A percentile compares a stretch with the other conserved stretches of the same genome.
Evolutionary conservation across 768 basidiomycete genomes (phyloP).

Genomic region (Pulveroboletus sp.): DNA sequence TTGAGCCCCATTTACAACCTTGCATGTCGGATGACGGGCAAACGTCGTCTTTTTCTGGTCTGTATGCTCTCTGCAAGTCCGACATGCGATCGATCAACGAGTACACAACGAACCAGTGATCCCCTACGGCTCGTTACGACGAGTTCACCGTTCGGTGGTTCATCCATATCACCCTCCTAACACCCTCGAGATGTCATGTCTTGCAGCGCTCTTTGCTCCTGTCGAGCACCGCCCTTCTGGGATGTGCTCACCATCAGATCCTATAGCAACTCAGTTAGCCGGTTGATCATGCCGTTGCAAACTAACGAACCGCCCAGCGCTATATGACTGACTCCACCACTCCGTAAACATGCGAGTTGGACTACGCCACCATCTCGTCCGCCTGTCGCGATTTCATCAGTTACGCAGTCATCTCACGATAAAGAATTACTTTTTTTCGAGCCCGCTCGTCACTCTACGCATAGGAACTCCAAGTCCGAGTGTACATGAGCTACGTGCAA

Average conservation of each 20-base stretch:
- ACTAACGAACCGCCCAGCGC: too few species aligned
- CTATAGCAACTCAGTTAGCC: conserved; percentile 33
- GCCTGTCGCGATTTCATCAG: too few species aligned
- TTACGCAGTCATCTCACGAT: too few species aligned
- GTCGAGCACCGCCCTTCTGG: conserved; percentile 80
- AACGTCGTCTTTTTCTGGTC: conserved; percentile 14
- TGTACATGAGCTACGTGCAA: conserved; percentile 1
- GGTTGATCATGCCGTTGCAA: too few species aligned
- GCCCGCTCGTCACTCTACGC: too few species aligned
- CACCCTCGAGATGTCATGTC: conserved; percentile 65
- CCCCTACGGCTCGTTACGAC: conserved; percentile 7
- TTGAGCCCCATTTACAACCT: conserved; percentile 1
- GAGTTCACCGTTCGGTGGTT: conserved; percentile 65
- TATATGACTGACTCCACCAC: too few species aligned
- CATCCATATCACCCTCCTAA: conserved; percentile 86
- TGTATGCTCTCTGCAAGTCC: conserved; percentile 17
- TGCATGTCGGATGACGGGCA: too few species aligned
- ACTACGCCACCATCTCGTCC: too few species aligned
- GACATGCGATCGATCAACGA: conserved; percentile 2
- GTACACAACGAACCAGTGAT: conserved; percentile 4
- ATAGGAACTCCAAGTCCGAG: too few species aligned
- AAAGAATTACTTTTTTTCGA: too few species aligned
- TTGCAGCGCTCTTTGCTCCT: conserved; percentile 55
- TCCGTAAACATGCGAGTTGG: too few species aligned
- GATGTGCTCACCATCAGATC: conserved; percentile 64